These are phyloP conservation scores for Phylloporus sp. DNA, from an alignment of 768 basidiomycete genomes.

Conservation along the genomic window DNA sequence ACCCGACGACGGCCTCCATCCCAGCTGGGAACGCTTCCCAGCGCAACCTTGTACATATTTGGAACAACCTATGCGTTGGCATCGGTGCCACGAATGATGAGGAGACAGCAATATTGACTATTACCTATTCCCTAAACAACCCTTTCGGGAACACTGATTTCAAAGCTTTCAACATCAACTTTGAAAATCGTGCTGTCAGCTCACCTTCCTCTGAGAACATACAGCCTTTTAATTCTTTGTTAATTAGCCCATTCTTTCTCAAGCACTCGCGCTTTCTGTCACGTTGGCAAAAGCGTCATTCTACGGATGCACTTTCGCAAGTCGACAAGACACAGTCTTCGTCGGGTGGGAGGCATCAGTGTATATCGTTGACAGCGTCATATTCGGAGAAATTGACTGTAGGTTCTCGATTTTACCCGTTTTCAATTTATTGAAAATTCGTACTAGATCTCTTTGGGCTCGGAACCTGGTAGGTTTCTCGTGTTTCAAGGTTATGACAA, in stretches of 20 bases:
- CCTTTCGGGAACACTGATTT: conserved; percentile 54
- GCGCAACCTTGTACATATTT: conserved; percentile 49
- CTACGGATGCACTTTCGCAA: conserved; percentile 17
- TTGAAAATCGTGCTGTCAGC: conserved; percentile 60
- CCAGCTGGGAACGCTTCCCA: conserved; percentile 41
- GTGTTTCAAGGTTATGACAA: background rate
- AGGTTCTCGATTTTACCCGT: conserved; percentile 14
- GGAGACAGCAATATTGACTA: conserved; percentile 51
- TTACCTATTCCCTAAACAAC: conserved; percentile 47
- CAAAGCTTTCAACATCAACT: conserved; percentile 62
- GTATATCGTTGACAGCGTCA: conserved; percentile 55
- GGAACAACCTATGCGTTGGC: conserved; percentile 42
- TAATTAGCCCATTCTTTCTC: conserved; percentile 54
- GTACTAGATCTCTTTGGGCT: conserved; percentile 11
- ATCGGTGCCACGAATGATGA: conserved; percentile 47
- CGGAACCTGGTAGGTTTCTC: conserved; percentile 7
- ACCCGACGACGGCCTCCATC: conserved; percentile 33
- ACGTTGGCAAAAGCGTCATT: conserved; percentile 66
- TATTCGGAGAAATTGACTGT: conserved; percentile 66
- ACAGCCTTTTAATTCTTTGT: background rate
- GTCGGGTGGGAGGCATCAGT: no score
- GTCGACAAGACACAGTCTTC: conserved; percentile 37
- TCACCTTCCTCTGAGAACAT: background rate
- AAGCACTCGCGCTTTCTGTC: conserved; percentile 57
- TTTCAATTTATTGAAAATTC: background rate